Percentiles rank a stretch among this genome's conserved stretches.
Evolutionary conservation across 2,329 filamentous ascomycete species (phyloP).

Genomic region (Monosporascus ibericus): DNA sequence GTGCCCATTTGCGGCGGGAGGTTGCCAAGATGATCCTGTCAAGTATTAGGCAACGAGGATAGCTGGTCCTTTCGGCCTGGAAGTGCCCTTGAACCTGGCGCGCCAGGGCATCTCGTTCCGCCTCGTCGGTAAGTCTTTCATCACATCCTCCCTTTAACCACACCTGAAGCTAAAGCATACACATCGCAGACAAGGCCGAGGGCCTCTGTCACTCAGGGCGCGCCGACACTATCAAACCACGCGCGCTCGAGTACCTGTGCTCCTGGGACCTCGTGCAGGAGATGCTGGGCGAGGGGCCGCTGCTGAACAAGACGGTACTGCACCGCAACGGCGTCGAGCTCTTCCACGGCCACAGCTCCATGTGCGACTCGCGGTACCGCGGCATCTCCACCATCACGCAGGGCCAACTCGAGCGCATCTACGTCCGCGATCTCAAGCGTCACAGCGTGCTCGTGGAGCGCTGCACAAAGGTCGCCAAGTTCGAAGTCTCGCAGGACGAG

Average conservation of each 20-base stretch:
- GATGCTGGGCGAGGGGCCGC: constrained; percentile 26
- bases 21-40: not conserved
- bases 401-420: constrained; percentile 30
- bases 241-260: constrained; percentile 10
- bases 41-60: not conserved
- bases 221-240: constrained; percentile 13
- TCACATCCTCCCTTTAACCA: not conserved
- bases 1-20: constrained; percentile 28
- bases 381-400: constrained; percentile 31
- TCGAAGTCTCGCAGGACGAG: constrained; percentile 4
- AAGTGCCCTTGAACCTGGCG: constrained; percentile 23
- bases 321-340: constrained; percentile 25
- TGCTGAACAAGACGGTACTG: constrained; percentile 24
- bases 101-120: constrained; percentile 27
- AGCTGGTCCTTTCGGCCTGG: constrained; percentile 28
- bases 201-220: constrained; percentile 17
- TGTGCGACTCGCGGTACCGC: constrained; percentile 28
- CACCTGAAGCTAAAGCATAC: no score
- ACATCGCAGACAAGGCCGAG: constrained; percentile 20
- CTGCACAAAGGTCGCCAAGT: constrained; percentile 14
- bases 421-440: constrained; percentile 27
- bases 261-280: constrained; percentile 15
- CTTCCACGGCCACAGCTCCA: constrained; percentile 18
- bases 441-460: constrained; percentile 27
- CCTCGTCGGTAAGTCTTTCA: constrained; percentile 22